Evolutionary conservation across 2,329 filamentous ascomycete genomes (phyloP).

Genomic region (Emmonsiellopsis sp.): DNA sequence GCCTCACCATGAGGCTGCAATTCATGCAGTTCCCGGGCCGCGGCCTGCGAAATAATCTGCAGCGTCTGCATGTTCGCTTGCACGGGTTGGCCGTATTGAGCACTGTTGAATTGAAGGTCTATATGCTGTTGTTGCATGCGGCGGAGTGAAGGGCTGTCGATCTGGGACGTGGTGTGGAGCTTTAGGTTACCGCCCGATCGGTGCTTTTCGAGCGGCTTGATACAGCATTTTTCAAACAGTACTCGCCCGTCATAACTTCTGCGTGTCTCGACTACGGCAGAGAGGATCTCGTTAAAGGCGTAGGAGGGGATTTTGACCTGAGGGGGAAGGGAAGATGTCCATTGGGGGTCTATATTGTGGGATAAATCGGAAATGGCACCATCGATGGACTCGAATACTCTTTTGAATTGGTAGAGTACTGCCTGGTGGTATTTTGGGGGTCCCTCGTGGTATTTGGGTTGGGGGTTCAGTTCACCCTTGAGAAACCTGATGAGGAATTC

Average conservation of each 20-base stretch:
- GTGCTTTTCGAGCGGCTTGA: constrained; percentile 15
- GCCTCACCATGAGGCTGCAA: background rate
- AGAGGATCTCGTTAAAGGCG: constrained; percentile 46
- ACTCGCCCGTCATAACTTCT: constrained; percentile 40
- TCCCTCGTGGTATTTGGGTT: constrained; percentile 9
- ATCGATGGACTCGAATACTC: constrained; percentile 24
- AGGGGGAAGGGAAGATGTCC: constrained; percentile 11
- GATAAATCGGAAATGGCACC: constrained; percentile 23
- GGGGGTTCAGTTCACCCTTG: constrained; percentile 25
- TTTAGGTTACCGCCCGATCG: background rate
- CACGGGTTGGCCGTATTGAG: constrained; percentile 15
- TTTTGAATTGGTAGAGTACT: constrained; percentile 21
- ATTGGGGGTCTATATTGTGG: constrained; percentile 12
- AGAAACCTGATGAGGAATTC: constrained; percentile 26
- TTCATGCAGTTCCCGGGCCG: constrained; percentile 20
- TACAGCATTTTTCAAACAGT: constrained; percentile 43
- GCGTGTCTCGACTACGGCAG: constrained; percentile 43
- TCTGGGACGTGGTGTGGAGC: background rate
- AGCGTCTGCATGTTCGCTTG: constrained; percentile 27
- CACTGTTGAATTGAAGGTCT: too few species aligned
- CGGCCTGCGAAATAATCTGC: constrained; percentile 28
- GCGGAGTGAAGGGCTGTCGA: background rate
- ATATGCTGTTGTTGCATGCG: too few species aligned
- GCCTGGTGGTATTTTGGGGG: constrained; percentile 19
- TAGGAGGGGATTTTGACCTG: constrained; percentile 24